Evolutionary conservation across 345 rosid genomes (phyloP).

Genomic region (Linum lewisii): DNA sequence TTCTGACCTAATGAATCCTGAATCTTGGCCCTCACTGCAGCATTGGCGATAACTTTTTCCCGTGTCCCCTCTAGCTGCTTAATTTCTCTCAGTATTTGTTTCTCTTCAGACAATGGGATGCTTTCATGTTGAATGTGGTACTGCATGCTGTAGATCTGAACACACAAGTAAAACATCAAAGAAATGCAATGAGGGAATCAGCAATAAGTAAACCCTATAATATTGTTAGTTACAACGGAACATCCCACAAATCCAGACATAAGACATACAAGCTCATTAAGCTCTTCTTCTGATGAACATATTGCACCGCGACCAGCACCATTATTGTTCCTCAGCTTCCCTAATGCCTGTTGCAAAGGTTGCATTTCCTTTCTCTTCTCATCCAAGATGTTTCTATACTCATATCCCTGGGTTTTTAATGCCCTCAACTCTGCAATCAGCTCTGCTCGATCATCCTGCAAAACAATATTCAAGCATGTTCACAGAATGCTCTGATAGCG

Average conservation of each 20-base stretch:
- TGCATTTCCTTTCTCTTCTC: constrained; percentile 74
- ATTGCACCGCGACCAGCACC: constrained; percentile 33
- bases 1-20: constrained; percentile 84
- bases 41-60: constrained; percentile 81
- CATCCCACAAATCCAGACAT: neutral
- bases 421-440: constrained; percentile 33
- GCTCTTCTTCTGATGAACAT: constrained; percentile 93
- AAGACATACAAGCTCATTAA: constrained; percentile 53
- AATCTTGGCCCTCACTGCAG: constrained; percentile 65
- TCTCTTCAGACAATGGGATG: constrained; percentile 83
- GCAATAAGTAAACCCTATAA: constrained; percentile 2
- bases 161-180: neutral
- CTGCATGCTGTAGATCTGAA: constrained; percentile 68
- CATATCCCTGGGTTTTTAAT: constrained; percentile 26
- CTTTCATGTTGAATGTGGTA: constrained; percentile 91
- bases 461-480: neutral
- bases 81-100: constrained; percentile 80
- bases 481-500: neutral
- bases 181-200: constrained; percentile 11
- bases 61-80: constrained; percentile 89
- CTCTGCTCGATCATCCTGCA: constrained; percentile 41
- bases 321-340: constrained; percentile 53
- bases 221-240: neutral
- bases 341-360: constrained; percentile 81
- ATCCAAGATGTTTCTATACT: constrained; percentile 34